Evolutionary conservation across 129 eudicot species (phyloP), one percentile per base, ranked within the genome.

Genomic region (Deinandra increscens): DNA sequence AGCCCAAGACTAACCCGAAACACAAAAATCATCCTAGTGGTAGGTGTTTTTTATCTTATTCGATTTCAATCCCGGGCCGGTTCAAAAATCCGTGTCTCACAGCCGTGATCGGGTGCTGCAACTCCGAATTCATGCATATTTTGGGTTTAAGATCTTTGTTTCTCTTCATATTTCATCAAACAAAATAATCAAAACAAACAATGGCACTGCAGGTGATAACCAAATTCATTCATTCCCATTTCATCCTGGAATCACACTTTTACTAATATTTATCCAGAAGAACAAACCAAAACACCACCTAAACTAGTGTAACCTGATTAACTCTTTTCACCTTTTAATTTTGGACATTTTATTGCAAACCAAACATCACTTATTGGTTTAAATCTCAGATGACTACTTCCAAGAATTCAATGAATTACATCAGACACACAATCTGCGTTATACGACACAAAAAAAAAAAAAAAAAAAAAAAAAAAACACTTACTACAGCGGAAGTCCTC

Each of bases 401-500:
- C 15, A 55, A 46, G 9, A 14, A 46, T 46, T 23, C 37, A 58
- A 58, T 13, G 5, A 29, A 5, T 55, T 0, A 29, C 41, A 58
- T 58, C 29, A 31, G 0, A 58, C 41, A 29, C 19, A 5, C 29
- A 58, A 58, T 31, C 5, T 29, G 29, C n/a, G 15, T 55, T 53
- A 53, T 26, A 51, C 23, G 17, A 65, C 26, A 54, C 23, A 12
- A 4, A 13, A 75, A 58, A 41, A 19, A 75, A 58, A 41, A 19
- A 75, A 58, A 41, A 19, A 75, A 58, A 41, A 19, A 75, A 58
- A 41, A 19, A n/a, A 75, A 58, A 41, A 19, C 54, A 58, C 64
- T 12, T 29, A 17, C 64, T 64, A 78, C 59, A 51, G 29, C 3
- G 83, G 88, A 53, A 79, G 72, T 60, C 84, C 88, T 81, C 84